Evolutionary conservation across 2,329 filamentous ascomycete genomes (phyloP).

Genomic region (Hymenoscyphus albidus): DNA sequence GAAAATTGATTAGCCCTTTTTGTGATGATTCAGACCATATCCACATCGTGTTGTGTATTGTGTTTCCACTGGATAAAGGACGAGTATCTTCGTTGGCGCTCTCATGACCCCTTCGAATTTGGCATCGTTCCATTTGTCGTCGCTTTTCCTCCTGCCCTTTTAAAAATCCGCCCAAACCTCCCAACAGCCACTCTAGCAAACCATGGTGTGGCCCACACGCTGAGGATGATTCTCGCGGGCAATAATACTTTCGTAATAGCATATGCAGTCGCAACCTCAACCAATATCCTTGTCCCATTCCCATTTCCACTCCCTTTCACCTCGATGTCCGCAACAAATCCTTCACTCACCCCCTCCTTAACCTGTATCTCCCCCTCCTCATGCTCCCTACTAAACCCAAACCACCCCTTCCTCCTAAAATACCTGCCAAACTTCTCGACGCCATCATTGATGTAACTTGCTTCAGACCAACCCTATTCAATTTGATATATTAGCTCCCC

Average conservation of each 20-base stretch:
- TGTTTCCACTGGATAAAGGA: background rate
- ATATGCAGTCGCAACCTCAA: slow-evolving; percentile 82
- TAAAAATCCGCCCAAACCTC: slow-evolving; percentile 36
- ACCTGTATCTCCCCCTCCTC: slow-evolving; percentile 12
- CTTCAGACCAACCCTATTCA: slow-evolving; percentile 39
- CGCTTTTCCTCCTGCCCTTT: background rate
- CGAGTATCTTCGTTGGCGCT: background rate
- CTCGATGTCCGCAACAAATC: slow-evolving; percentile 33
- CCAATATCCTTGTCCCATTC: slow-evolving; percentile 40
- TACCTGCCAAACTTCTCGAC: slow-evolving; percentile 74
- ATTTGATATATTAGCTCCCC: background rate
- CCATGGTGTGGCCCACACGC: slow-evolving; percentile 88
- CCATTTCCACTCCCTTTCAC: slow-evolving; percentile 29
- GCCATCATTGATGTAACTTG: slow-evolving; percentile 39
- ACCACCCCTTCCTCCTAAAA: slow-evolving; percentile 77
- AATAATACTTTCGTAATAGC: slow-evolving; percentile 83
- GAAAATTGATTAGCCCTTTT: slow-evolving; percentile 9
- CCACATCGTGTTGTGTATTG: slow-evolving; percentile 3
- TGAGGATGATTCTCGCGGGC: slow-evolving; percentile 70
- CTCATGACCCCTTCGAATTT: background rate
- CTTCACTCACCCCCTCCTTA: slow-evolving; percentile 19
- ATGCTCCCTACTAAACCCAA: slow-evolving; percentile 49
- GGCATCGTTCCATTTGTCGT: slow-evolving; percentile 8
- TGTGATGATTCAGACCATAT: background rate
- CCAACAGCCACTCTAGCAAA: slow-evolving; percentile 68